Conservation (phyloP, 768 basidiomycete species). For the Mycena kentingensis region DNA sequence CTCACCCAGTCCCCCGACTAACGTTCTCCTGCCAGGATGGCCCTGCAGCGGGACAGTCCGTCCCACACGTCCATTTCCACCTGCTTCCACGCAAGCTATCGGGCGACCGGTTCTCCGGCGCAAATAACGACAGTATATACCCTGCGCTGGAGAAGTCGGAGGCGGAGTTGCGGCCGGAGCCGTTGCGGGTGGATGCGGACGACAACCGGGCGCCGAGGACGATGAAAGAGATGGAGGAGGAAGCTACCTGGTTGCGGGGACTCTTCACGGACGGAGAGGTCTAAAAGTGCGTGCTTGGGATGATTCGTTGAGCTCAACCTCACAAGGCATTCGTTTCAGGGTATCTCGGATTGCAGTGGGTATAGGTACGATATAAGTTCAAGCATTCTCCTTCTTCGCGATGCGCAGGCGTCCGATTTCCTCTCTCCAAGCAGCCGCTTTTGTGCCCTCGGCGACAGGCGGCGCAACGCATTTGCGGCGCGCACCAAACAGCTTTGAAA, state of each 20-base stretch:
- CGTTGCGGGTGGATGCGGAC: slow-evolving; percentile 67
- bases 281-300: neutral
- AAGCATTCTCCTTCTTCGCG: too few species aligned
- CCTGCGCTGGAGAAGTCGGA: slow-evolving; percentile 74
- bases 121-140: slow-evolving; percentile 71
- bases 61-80: slow-evolving; percentile 96
- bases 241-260: slow-evolving; percentile 66
- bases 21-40: slow-evolving; percentile 62
- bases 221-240: slow-evolving; percentile 75
- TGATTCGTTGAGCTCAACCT: neutral
- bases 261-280: slow-evolving; percentile 45
- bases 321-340: too few species aligned
- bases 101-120: slow-evolving; percentile 63
- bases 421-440: too few species aligned
- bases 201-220: slow-evolving; percentile 62
- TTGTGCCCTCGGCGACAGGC: too few species aligned
- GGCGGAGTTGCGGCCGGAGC: slow-evolving; percentile 43
- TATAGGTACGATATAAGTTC: too few species aligned
- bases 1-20: neutral
- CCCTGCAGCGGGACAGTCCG: slow-evolving; percentile 71
- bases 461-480: too few species aligned
- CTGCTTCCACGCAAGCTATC: slow-evolving; percentile 77
- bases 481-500: too few species aligned
- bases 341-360: too few species aligned
- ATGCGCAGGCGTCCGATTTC: too few species aligned